Conservation (phyloP, 2,329 filamentous ascomycete genomes). For the Aureobasidium sp. region DNA sequence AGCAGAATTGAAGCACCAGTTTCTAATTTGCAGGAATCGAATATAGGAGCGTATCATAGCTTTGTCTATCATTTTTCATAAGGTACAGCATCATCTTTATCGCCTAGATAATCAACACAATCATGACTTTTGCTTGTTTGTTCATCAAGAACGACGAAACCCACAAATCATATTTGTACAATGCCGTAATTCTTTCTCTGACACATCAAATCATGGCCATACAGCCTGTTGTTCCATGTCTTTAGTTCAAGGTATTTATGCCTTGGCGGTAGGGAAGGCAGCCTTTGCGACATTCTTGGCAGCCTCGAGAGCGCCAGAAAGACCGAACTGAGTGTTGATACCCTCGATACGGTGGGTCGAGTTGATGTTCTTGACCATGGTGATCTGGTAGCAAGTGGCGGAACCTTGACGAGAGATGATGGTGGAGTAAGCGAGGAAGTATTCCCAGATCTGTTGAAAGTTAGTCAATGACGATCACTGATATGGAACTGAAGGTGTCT, state of each 20-base stretch:
- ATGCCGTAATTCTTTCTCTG: not conserved
- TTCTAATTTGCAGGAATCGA: not conserved
- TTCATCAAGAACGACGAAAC: not conserved
- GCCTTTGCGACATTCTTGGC: conserved; percentile 34
- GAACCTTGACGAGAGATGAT: conserved; percentile 78
- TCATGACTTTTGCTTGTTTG: conserved; percentile 7
- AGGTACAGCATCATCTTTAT: not conserved
- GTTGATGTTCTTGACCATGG: conserved; percentile 85
- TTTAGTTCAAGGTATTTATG: not conserved
- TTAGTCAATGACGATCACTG: not conserved
- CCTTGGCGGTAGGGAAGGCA: conserved; percentile 26
- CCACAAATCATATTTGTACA: conserved; percentile 12
- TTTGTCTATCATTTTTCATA: conserved; percentile 9
- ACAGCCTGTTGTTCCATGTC: not conserved
- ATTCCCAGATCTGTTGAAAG: conserved; percentile 69
- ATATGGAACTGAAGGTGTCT: conserved; percentile 30
- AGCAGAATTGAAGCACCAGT: not conserved
- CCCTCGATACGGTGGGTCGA: conserved; percentile 75
- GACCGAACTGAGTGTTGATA: conserved; percentile 59
- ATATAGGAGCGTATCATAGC: not conserved
- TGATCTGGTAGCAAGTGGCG: conserved; percentile 82
- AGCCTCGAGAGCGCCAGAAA: conserved; percentile 57
- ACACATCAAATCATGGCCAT: not conserved
- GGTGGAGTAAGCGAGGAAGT: conserved; percentile 78
- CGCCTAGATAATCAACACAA: not conserved